phyloP scores from a whole-genome alignment of 306 rosid species.

The Fragaria nilgerrensis region DNA sequence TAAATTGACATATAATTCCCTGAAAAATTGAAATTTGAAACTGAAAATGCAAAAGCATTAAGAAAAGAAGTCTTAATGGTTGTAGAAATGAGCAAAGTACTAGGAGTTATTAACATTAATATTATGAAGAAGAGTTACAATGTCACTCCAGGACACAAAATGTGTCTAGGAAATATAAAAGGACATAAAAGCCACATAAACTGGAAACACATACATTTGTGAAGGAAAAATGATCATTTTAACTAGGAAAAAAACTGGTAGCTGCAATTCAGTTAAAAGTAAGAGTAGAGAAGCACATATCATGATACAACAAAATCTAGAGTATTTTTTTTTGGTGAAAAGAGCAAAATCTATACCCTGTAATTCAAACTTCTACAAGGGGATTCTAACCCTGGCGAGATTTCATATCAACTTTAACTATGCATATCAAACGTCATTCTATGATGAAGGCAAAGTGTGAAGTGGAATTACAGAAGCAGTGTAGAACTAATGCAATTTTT shows the following conservation, averaged over 20 bases:
- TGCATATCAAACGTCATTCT: background rate
- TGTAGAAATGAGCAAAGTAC: background rate
- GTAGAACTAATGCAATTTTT: background rate
- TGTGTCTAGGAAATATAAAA: background rate
- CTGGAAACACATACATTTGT: background rate
- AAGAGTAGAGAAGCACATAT: background rate
- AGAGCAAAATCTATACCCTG: background rate
- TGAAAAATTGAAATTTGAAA: background rate
- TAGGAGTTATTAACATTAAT: background rate
- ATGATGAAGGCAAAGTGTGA: background rate
- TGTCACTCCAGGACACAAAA: background rate
- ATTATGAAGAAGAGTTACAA: background rate
- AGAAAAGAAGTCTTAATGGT: background rate
- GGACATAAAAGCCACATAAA: background rate
- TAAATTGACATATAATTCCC: background rate
- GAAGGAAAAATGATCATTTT: background rate
- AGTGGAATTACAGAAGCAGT: background rate
- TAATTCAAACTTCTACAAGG: background rate
- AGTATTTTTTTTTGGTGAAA: background rate
- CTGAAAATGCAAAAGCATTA: background rate
- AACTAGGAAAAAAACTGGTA: background rate
- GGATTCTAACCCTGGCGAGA: too few relatives aligned
- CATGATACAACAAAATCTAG: background rate
- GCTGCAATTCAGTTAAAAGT: background rate
- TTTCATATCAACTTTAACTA: background rate